A percentile compares a stretch with the other conserved stretches of the same genome.
phyloP scores from a whole-genome alignment of 2,329 filamentous ascomycete genomes.

The Septoria linicola region DNA sequence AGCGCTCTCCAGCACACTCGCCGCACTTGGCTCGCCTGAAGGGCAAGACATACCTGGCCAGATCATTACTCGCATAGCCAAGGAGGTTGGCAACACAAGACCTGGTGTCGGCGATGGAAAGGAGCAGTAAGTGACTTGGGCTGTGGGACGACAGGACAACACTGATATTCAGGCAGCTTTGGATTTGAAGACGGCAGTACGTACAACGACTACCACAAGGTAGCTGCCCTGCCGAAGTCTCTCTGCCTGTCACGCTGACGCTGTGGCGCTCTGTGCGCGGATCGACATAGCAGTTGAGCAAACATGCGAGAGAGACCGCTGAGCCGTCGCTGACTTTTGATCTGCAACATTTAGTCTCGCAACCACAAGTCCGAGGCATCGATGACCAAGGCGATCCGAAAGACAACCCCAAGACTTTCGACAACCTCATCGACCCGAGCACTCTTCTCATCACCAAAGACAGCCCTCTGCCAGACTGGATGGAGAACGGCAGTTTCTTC shows the following conservation, averaged over 20 bases:
- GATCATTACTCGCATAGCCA: not conserved
- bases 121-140: slow-evolving; percentile 37
- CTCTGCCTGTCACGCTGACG: too few relatives aligned
- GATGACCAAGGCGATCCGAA: slow-evolving; percentile 34
- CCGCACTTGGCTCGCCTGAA: slow-evolving; percentile 20
- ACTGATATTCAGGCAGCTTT: slow-evolving; percentile 37
- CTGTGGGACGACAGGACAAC: not conserved
- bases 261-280: too few relatives aligned
- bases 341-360: too few relatives aligned
- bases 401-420: slow-evolving; percentile 25
- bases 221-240: too few relatives aligned
- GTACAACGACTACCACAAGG: too few relatives aligned
- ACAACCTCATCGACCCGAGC: slow-evolving; percentile 36
- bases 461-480: slow-evolving; percentile 35
- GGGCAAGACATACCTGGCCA: not conserved
- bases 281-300: too few relatives aligned
- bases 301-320: too few relatives aligned
- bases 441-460: slow-evolving; percentile 34
- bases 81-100: slow-evolving; percentile 33
- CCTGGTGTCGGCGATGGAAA: slow-evolving; percentile 39
- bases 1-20: slow-evolving; percentile 33
- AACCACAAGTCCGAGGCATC: slow-evolving; percentile 37
- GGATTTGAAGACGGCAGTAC: slow-evolving; percentile 46
- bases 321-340: too few relatives aligned
- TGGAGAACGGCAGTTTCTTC: slow-evolving; percentile 47